phyloP scores from a whole-genome alignment of 108 stramenopile species.

The Nitzschia sp. region DNA sequence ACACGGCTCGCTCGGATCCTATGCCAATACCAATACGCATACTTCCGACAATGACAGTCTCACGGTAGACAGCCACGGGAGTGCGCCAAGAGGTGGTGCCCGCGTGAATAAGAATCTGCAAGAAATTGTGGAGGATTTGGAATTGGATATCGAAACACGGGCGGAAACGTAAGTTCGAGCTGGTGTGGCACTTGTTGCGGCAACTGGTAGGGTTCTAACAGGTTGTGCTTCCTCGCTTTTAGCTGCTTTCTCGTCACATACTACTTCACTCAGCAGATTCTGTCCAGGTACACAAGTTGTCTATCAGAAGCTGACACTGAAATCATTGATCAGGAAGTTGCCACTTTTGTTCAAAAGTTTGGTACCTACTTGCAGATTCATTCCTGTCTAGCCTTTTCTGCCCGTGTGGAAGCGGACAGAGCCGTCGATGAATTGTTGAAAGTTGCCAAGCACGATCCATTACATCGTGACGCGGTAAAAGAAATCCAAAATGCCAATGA shows the following conservation, averaged over 20 bases:
- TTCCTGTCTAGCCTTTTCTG: conserved; percentile 60
- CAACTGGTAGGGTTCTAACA: not conserved
- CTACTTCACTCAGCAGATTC: conserved; percentile 70
- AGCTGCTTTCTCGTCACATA: conserved; percentile 81
- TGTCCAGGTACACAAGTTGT: conserved; percentile 3
- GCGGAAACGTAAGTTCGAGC: conserved; percentile 68
- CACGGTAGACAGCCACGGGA: conserved; percentile 56
- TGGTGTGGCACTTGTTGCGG: not conserved
- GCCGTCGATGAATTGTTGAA: conserved; percentile 54
- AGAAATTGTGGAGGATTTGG: conserved; percentile 72
- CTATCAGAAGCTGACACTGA: conserved; percentile 10
- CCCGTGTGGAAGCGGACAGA: conserved; percentile 42
- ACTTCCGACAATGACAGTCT: conserved; percentile 33
- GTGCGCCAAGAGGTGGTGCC: conserved; percentile 16
- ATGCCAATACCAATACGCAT: conserved; percentile 23
- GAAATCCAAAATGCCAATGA: conserved; percentile 44
- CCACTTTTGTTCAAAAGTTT: conserved; percentile 57
- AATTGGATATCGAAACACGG: conserved; percentile 69
- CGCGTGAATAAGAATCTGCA: conserved; percentile 44
- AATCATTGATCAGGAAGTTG: conserved; percentile 27
- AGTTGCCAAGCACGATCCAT: conserved; percentile 68
- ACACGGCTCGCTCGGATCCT: conserved; percentile 21
- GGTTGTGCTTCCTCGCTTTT: not conserved
- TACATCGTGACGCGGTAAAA: conserved; percentile 68
- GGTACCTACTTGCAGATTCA: conserved; percentile 80